Evolutionary conservation across 164 flowering plant species (phyloP), one percentile per base, ranked within the genome.

Genomic region (Vitis rupestris): DNA sequence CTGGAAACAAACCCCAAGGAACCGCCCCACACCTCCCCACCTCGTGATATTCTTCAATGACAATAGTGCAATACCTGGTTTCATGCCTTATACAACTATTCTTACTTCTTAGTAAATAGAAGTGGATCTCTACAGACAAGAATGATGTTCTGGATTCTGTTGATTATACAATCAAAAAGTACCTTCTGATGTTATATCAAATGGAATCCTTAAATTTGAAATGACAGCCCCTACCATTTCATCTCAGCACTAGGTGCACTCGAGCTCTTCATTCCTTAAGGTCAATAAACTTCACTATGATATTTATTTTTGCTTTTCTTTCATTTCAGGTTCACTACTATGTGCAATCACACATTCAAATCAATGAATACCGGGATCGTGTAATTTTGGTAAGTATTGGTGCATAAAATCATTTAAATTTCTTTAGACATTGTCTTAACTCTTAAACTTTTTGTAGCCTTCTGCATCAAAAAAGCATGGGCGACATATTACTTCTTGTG

Each of bases 301-400:
- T 27, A 14, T 75, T 16, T 67, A n/a, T 67, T 8, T 50, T 48
- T 72, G 30, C 72, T 17, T 74, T 60, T 64, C 44, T 4, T 61
- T 74, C 17, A 29, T 58, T 57, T 54, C 73, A 95, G 99, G 90
- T 91, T 62, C 83, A 93, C 72, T 85, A 86, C 75, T 96, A 96
- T 84, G 87, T 92, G 67, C 99, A 93, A 69, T 93, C 99, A 52
- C 98, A 96, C 74, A 96, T 96, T 78, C 99, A 96, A 80, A 81
- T 96, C 70, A 96, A 96, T 78, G 99, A 96, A 81, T 96, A 91
- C 72, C 80, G 99, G 62, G 99, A 96, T 59, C 92, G 94, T 47
- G 89, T 96, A 37, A 65, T 96, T 74, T 74, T 96, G 87, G 99
- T 96, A 71, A 82, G 91, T 80, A 7, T 65, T 13, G 61, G 8